Percentiles rank a stretch among this genome's conserved stretches.
These are phyloP conservation scores for Xylaria sp. DNA, from an alignment of 2,329 filamentous ascomycete species.

Conservation along the genomic window DNA sequence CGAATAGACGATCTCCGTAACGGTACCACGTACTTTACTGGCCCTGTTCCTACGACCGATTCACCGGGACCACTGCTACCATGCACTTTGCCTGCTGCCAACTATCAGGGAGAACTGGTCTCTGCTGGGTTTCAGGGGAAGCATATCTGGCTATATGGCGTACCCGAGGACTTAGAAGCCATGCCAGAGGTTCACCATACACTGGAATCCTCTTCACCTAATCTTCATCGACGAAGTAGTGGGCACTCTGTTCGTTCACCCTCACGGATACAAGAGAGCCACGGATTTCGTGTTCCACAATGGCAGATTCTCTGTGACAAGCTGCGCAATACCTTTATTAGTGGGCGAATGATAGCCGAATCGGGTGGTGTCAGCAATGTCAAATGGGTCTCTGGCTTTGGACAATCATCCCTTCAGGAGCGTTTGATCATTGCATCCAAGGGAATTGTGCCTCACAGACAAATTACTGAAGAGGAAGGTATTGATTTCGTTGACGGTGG, in stretches of 20 bases:
- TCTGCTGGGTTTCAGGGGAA: slow-evolving; percentile 77
- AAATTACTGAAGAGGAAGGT: slow-evolving; percentile 73
- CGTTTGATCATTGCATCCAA: slow-evolving; percentile 77
- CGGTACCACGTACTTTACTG: slow-evolving; percentile 82
- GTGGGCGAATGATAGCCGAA: slow-evolving; percentile 72
- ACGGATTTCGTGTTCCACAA: slow-evolving; percentile 63
- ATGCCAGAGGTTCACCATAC: slow-evolving; percentile 57
- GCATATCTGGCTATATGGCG: slow-evolving; percentile 81
- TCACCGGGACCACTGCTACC: slow-evolving; percentile 71
- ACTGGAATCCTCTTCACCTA: slow-evolving; percentile 44
- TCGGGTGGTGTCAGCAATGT: slow-evolving; percentile 73
- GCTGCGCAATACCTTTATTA: slow-evolving; percentile 74
- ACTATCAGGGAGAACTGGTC: slow-evolving; percentile 75
- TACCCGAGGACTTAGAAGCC: slow-evolving; percentile 77
- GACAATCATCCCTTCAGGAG: slow-evolving; percentile 60
- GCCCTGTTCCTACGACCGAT: slow-evolving; percentile 65
- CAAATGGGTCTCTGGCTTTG: slow-evolving; percentile 74
- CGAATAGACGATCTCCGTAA: slow-evolving; percentile 78
- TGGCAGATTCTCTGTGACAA: slow-evolving; percentile 77
- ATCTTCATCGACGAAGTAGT: slow-evolving; percentile 54
- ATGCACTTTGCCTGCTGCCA: slow-evolving; percentile 74
- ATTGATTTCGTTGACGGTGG: slow-evolving; percentile 83
- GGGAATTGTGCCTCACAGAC: slow-evolving; percentile 69
- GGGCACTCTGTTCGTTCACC: slow-evolving; percentile 55
- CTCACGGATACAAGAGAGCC: slow-evolving; percentile 51